phyloP scores from a whole-genome alignment of 1,284 basidiomycete species.

The Rhodotorula sp. region DNA sequence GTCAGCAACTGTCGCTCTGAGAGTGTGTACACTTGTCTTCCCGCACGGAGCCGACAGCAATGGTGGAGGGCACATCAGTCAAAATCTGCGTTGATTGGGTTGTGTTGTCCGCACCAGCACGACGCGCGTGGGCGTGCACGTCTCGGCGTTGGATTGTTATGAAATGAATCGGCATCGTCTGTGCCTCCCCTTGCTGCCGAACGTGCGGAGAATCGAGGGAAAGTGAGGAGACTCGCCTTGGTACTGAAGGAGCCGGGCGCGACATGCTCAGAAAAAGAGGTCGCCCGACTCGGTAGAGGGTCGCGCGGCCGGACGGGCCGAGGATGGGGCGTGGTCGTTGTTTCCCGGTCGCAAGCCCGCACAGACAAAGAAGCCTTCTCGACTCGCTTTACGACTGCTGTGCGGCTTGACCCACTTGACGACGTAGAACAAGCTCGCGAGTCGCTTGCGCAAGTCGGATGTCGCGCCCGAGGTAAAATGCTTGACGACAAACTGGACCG shows the following conservation, averaged over 20 bases:
- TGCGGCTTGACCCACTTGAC: constrained; percentile 38
- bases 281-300: no score
- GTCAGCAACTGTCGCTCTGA: no score
- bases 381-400: constrained; percentile 21
- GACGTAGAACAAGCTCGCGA: constrained; percentile 15
- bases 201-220: background rate
- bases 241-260: background rate
- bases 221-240: no score
- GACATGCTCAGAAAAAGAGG: constrained; percentile 1
- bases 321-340: background rate
- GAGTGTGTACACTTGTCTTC: no score
- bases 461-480: constrained; percentile 30
- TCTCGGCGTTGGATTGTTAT: constrained; percentile 21
- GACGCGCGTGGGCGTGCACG: no score
- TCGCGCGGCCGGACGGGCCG: background rate
- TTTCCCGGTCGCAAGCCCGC: constrained; percentile 12
- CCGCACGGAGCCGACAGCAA: no score
- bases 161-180: constrained; percentile 10
- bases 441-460: constrained; percentile 8
- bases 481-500: constrained; percentile 33
- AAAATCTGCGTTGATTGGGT: background rate
- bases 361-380: constrained; percentile 40
- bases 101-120: background rate
- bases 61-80: constrained; percentile 3
- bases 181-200: background rate